Evolutionary conservation across 768 basidiomycete species (phyloP), one percentile per base, ranked within the genome.

Genomic region (Rhizopogon roseolus): DNA sequence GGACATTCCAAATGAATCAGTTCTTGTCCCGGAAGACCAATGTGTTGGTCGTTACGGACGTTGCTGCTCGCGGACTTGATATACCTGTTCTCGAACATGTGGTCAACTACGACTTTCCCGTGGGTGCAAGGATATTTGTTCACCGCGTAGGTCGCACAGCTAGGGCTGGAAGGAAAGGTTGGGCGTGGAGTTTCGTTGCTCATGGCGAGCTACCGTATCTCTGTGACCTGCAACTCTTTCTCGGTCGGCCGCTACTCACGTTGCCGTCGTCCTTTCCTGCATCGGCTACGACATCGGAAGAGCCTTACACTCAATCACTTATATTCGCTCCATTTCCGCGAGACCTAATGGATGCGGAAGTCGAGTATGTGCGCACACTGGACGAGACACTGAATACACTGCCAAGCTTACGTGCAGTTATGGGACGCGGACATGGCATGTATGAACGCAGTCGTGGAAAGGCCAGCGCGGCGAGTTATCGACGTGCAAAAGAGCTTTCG

Each of bases 141-240:
- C 97, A 99, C 69, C 90, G 97, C 54, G 96, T 98, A 22, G 97
- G 97, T 43, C 84, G 97, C 55, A 98, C 97, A 5, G 97, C 97
- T 6, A 82, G 97, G 63, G 96, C 96, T 1, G 97, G 97, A 13
- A 79, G 94, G 52, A 86, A 85, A 64, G 97, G 97, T 32, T 93
- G 93, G 88, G 96, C 96, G 2, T 98, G 93, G 91, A 93, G 91
- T 3, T 92, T 99, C 64, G 78, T 97, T 51, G 90, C 90, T 4
- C 81, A 86, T 63, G 64, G 79, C 11, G 97, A 99, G 63, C 76
- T 98, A 32, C 94, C 95, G 0, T 90, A 90, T 71, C 78, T 98
- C 25, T 76, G 95, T 57, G 97, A 99, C 65, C 76, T 99, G 40
- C 94, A 98, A 61, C 81, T 96, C 37, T 97, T 98, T 72, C 80